These are phyloP conservation scores for Heimioporus sp. DNA, from an alignment of 768 basidiomycete genomes.

Conservation along the genomic window DNA sequence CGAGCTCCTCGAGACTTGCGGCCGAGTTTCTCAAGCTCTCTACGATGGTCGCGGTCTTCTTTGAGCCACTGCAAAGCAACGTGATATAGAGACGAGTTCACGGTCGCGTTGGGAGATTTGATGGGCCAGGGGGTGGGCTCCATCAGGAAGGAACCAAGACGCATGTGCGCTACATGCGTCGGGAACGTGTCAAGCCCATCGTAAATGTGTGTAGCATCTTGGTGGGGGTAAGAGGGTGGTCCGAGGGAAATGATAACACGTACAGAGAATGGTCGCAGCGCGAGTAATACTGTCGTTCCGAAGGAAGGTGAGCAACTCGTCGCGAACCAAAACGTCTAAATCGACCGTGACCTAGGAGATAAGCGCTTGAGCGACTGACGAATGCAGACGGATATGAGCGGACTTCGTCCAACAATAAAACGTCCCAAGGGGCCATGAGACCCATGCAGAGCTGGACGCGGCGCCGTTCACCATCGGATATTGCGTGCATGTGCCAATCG, in stretches of 20 bases:
- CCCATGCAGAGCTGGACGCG: slow-evolving; percentile 94
- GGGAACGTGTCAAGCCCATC: slow-evolving; percentile 92
- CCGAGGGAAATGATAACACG: slow-evolving; percentile 23
- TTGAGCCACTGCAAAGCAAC: slow-evolving; percentile 86
- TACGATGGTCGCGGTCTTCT: slow-evolving; percentile 72
- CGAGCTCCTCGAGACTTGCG: slow-evolving; percentile 62
- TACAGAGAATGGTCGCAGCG: slow-evolving; percentile 85
- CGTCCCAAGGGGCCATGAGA: slow-evolving; percentile 92
- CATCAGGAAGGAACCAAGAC: slow-evolving; percentile 71
- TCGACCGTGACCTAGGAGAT: slow-evolving; percentile 85
- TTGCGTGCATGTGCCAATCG: slow-evolving; percentile 94
- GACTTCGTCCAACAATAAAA: slow-evolving; percentile 93
- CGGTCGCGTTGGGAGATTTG: slow-evolving; percentile 25
- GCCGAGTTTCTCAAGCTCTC: slow-evolving; percentile 54
- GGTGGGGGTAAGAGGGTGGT: slow-evolving; percentile 3
- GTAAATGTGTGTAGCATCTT: slow-evolving; percentile 97
- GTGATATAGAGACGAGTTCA: slow-evolving; percentile 48
- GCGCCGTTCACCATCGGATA: slow-evolving; percentile 95
- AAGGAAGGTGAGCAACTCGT: slow-evolving; percentile 87
- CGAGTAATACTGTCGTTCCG: slow-evolving; percentile 76
- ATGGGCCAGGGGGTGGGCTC: slow-evolving; percentile 71
- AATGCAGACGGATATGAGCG: slow-evolving; percentile 1
- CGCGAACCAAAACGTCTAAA: slow-evolving; percentile 91
- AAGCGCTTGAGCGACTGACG: background rate
- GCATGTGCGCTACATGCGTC: slow-evolving; percentile 91